These are phyloP conservation scores for Chrysanthemum lavandulifolium DNA, from an alignment of 129 eudicot genomes.

Conservation along the genomic window DNA sequence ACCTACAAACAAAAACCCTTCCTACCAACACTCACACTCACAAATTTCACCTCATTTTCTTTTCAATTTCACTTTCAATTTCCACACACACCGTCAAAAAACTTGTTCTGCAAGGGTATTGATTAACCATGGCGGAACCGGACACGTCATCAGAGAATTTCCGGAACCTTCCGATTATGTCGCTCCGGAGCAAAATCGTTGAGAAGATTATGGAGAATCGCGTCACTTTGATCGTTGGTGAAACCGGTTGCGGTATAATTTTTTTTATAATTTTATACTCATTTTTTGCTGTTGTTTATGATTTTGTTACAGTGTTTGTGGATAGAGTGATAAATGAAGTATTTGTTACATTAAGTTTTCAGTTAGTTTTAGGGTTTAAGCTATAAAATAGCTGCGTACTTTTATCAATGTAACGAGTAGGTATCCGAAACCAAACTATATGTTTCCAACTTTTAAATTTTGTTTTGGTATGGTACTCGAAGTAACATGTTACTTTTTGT, in stretches of 20 bases:
- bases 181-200: conserved; percentile 65
- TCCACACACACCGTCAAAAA: not conserved
- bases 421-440: no score
- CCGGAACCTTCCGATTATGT: conserved; percentile 55
- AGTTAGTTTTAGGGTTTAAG: conserved; percentile 1
- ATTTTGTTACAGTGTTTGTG: not conserved
- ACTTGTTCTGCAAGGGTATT: conserved; percentile 19
- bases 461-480: no score
- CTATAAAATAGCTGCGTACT: no score
- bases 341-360: conserved; percentile 7
- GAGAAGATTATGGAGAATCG: conserved; percentile 90
- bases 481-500: no score
- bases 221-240: conserved; percentile 91
- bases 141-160: conserved; percentile 47
- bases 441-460: no score
- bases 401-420: no score
- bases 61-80: not conserved
- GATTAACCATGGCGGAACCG: conserved; percentile 45
- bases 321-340: not conserved
- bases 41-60: not conserved
- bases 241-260: conserved; percentile 86
- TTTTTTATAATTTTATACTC: not conserved
- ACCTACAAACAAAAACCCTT: no score
- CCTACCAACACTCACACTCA: no score
- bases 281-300: not conserved